A percentile compares a stretch with the other conserved stretches of the same genome.
phyloP scores from a whole-genome alignment of 495 filamentous ascomycete species.

The Pseudevernia furfuracea region DNA sequence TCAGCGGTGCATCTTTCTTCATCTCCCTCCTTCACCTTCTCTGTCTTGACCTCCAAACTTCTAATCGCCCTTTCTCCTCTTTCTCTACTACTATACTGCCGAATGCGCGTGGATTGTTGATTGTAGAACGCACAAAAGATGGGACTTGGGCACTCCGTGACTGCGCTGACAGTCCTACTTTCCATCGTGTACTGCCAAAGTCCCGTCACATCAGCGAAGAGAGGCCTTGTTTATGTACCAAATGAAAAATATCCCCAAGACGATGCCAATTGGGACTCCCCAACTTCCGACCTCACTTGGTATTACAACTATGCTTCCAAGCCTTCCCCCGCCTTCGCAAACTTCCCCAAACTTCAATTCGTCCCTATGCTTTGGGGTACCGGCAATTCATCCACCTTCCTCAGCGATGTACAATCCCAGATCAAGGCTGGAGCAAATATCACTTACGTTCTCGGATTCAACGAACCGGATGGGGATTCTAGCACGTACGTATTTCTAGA shows the following conservation, averaged over 20 bases:
- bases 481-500: neutral
- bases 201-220: slow-evolving; percentile 45
- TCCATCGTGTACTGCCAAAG: slow-evolving; percentile 9
- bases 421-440: slow-evolving; percentile 51
- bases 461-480: slow-evolving; percentile 55
- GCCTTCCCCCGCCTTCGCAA: slow-evolving; percentile 44
- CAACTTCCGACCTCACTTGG: slow-evolving; percentile 57
- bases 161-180: slow-evolving; percentile 1
- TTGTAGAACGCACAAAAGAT: neutral
- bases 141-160: neutral
- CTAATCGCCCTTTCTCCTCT: neutral
- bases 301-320: slow-evolving; percentile 66
- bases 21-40: no score
- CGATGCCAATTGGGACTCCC: slow-evolving; percentile 50
- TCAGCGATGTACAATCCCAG: slow-evolving; percentile 42
- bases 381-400: slow-evolving; percentile 46
- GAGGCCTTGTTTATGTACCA: slow-evolving; percentile 8
- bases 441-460: slow-evolving; percentile 60
- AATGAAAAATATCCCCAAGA: slow-evolving; percentile 38
- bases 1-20: no score
- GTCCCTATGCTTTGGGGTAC: slow-evolving; percentile 79
- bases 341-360: slow-evolving; percentile 49
- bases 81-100: neutral
- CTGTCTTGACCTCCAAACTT: neutral
- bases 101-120: neutral